Evolutionary conservation across 139 green algal species (phyloP).

Genomic region (Haematococcus lacustris): DNA sequence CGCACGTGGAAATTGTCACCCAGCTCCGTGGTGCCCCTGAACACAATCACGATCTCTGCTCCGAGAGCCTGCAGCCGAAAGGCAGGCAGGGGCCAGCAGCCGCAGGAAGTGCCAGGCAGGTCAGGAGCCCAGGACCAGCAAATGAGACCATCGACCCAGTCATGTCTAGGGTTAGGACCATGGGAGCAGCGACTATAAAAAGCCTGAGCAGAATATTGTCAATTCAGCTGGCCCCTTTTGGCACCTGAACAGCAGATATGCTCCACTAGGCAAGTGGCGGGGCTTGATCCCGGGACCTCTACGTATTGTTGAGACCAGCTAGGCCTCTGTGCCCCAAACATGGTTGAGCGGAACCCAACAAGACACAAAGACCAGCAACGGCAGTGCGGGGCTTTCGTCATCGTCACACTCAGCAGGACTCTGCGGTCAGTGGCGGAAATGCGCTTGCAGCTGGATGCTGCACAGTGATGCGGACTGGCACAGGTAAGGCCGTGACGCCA

Average conservation of each 20-base stretch:
- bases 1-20: constrained; percentile 75
- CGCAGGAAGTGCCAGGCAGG: background rate
- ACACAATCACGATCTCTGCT: constrained; percentile 78
- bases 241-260: background rate
- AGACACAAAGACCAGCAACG: too few relatives aligned
- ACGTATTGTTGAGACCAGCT: too few relatives aligned
- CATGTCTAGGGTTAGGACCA: background rate
- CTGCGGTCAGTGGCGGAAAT: too few relatives aligned
- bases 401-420: too few relatives aligned
- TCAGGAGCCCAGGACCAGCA: background rate
- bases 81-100: background rate
- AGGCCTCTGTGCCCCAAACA: too few relatives aligned
- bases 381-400: too few relatives aligned
- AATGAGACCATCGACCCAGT: too few relatives aligned
- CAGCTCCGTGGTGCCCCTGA: constrained; percentile 72
- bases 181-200: background rate
- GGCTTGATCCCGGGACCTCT: too few relatives aligned
- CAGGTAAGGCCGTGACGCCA: too few relatives aligned
- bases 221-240: background rate
- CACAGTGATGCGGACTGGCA: too few relatives aligned
- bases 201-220: background rate
- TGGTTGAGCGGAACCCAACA: too few relatives aligned
- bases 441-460: too few relatives aligned
- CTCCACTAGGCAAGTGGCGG: background rate
- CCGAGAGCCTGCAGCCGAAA: constrained; percentile 32